Evolutionary conservation across 1,284 basidiomycete species (phyloP), one percentile per base, ranked within the genome.

Genomic region (Hemileia vastatrix): DNA sequence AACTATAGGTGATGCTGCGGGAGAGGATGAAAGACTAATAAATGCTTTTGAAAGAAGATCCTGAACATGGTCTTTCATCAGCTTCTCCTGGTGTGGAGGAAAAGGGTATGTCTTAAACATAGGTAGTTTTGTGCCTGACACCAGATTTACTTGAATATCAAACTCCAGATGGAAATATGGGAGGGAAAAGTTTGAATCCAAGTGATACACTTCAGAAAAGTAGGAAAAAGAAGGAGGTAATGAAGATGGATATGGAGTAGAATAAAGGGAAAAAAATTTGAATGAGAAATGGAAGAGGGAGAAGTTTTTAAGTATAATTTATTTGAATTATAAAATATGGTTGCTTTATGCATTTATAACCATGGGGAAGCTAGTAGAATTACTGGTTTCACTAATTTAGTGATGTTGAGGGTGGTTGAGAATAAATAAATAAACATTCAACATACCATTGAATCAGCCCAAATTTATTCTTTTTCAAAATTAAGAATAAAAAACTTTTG

Each of bases 1-100:
- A 27, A 68, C 58, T 2, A 64, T 53, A 1, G 64, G 63, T 3
- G 64, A 53, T 1, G 43, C 45, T 0, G 63, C 59, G 21, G 59
- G 23, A 9, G 52, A 61, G n/a, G 59, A 61, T n/a, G 59, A 61
- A 4, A 32, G 21, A 19, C 31, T 13, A 31, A 61, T 61, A 49
- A 61, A 61, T 0, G 40, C 51, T 49, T 61, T 61, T 6, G 6
- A 23, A 3, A 59, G 32, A 4, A 36, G 33, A n/a, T 59, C 45
- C 9, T 59, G 19, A 59, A 59, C 52, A n/a, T 49, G 52, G 2
- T 2, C 24, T 18, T 50, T n/a, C 31, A 51, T 8, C 9, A 40
- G 24, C 19, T 1, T 2, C 11, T 47, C 18, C 11, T 59, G 48
- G 19, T 3, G 5, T 24, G 24, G 9, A 40, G 43, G 33, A 2